Percentiles rank a stretch among this genome's conserved stretches.
Conservation (phyloP, 2,329 filamentous ascomycete species). For the Myriangium duriaei region DNA sequence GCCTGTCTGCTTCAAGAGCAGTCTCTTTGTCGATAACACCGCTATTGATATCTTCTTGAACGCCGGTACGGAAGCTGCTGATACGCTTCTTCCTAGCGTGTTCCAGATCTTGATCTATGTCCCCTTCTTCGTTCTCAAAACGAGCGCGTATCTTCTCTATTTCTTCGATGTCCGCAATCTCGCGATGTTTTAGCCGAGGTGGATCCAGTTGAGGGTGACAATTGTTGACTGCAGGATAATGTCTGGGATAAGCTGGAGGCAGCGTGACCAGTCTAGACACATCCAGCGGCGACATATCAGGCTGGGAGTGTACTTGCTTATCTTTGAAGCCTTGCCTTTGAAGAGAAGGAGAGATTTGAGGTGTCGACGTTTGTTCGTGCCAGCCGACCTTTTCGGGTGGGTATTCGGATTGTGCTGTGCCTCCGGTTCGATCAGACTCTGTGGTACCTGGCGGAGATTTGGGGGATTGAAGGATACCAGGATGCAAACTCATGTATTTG, state of each 20-base stretch:
- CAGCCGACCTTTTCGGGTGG: constrained; percentile 52
- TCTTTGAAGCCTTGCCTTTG: background rate
- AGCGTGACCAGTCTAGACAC: constrained; percentile 86
- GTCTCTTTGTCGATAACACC: constrained; percentile 73
- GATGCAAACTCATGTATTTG: constrained; percentile 89
- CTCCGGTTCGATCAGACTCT: constrained; percentile 27
- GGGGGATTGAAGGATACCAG: constrained; percentile 40
- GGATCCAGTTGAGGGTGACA: constrained; percentile 79
- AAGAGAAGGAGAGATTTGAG: background rate
- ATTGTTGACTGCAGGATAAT: constrained; percentile 92
- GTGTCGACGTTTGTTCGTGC: constrained; percentile 31
- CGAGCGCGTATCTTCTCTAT: constrained; percentile 39
- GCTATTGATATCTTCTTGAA: constrained; percentile 65
- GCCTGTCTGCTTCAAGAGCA: constrained; percentile 57
- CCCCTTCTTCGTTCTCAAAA: constrained; percentile 1
- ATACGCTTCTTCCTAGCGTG: constrained; percentile 30
- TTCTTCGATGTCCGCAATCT: constrained; percentile 51
- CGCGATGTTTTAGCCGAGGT: constrained; percentile 61
- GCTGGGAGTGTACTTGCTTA: background rate
- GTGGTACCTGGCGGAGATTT: background rate
- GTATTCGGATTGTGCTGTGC: constrained; percentile 39
- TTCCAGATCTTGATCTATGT: constrained; percentile 26
- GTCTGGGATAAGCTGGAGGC: constrained; percentile 84
- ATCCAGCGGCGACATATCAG: constrained; percentile 43
- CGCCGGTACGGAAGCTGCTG: constrained; percentile 55